A percentile compares a stretch with the other conserved stretches of the same genome.
phyloP scores from a whole-genome alignment of 352 stramenopile genomes.

The Globisporangium solare region DNA sequence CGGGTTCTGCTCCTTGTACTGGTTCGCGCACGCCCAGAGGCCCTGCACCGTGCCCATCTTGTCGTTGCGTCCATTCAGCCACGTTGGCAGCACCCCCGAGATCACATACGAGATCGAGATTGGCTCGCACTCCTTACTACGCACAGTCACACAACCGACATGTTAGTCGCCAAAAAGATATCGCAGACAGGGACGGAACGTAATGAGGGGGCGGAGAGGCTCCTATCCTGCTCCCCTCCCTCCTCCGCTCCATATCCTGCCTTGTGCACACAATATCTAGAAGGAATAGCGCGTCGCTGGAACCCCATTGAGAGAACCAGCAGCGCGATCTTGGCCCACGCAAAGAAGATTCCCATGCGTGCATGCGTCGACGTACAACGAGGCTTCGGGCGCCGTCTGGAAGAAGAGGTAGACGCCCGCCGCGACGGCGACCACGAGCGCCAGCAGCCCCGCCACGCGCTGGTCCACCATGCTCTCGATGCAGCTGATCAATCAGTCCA shows the following conservation, averaged over 20 bases:
- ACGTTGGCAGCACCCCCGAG: constrained; percentile 68
- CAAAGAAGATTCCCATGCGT: background rate
- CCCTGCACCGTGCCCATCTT: constrained; percentile 80
- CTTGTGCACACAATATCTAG: background rate
- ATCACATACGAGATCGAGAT: constrained; percentile 82
- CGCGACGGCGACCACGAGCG: constrained; percentile 33
- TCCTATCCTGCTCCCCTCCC: too few species aligned
- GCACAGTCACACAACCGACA: background rate
- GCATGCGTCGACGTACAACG: constrained; percentile 46
- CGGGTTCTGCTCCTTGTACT: constrained; percentile 74
- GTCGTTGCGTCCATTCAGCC: constrained; percentile 77
- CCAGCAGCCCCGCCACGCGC: constrained; percentile 34
- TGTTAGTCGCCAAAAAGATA: constrained; percentile 1
- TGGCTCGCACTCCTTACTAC: constrained; percentile 50
- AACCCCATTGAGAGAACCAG: background rate
- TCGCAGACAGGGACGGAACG: background rate
- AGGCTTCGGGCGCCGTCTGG: constrained; percentile 48
- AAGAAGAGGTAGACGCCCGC: constrained; percentile 69
- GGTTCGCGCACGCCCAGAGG: constrained; percentile 67
- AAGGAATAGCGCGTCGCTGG: background rate
- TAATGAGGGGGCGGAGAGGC: background rate
- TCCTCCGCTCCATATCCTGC: constrained; percentile 8
- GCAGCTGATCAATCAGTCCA: background rate
- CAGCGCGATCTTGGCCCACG: background rate
- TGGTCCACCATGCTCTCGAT: constrained; percentile 10